Evolutionary conservation across 139 green algal genomes (phyloP).

Genomic region (Yamagishiella unicocca): DNA sequence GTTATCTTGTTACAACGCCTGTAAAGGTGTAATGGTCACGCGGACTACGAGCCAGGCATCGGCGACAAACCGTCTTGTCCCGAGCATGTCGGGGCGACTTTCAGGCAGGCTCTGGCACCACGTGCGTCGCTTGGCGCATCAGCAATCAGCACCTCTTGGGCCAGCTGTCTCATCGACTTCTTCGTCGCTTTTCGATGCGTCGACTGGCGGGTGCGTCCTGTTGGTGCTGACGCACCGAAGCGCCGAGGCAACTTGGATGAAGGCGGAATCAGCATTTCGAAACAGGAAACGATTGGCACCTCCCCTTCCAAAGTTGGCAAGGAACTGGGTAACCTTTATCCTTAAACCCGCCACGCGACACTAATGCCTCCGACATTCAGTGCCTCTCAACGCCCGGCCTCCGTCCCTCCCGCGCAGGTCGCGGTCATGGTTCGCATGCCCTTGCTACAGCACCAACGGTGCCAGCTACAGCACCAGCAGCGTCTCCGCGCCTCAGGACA

Average conservation of each 20-base stretch:
- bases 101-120: not conserved
- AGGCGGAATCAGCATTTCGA: no score
- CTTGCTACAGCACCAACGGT: not conserved
- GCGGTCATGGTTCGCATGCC: not conserved
- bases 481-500: not conserved
- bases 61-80: not conserved
- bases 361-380: no score
- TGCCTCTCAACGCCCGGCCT: no score
- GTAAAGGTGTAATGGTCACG: not conserved
- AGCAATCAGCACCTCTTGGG: not conserved
- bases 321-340: no score
- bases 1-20: no score
- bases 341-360: no score
- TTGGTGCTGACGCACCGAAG: no score
- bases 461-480: not conserved
- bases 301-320: no score
- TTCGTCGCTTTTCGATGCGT: not conserved
- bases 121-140: not conserved
- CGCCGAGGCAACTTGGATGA: no score
- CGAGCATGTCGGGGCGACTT: conserved; percentile 4
- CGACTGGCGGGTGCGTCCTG: not conserved
- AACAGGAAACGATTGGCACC: no score
- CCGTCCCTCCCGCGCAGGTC: not conserved
- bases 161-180: not conserved
- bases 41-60: not conserved